Conservation (phyloP, 257 asterid species). For the Scutellaria baicalensis region DNA sequence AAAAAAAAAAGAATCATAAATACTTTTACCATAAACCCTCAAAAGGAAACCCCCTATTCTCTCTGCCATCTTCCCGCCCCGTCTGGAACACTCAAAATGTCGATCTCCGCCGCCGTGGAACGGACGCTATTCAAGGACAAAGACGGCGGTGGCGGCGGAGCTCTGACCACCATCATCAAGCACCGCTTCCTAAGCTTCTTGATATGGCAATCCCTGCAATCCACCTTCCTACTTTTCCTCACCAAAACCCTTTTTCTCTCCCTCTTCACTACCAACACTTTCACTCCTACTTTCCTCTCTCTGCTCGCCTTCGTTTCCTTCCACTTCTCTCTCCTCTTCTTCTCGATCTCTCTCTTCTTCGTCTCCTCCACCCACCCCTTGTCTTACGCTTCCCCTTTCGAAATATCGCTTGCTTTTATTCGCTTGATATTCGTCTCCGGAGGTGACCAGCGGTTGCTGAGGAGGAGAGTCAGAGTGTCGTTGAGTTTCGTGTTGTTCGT, state of each 20-base stretch:
- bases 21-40: not conserved
- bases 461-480: constrained; percentile 49
- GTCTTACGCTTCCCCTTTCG: constrained; percentile 52
- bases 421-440: constrained; percentile 56
- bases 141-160: constrained; percentile 47
- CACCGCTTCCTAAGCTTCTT: constrained; percentile 76
- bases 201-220: constrained; percentile 72
- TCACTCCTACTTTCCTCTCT: constrained; percentile 30
- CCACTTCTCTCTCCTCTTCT: constrained; percentile 49
- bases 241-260: constrained; percentile 46
- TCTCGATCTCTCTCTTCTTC: constrained; percentile 54
- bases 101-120: constrained; percentile 54
- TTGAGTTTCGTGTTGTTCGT: constrained; percentile 57
- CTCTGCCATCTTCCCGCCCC: constrained; percentile 18
- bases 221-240: constrained; percentile 48
- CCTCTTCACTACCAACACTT: constrained; percentile 31
- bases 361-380: constrained; percentile 60
- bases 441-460: constrained; percentile 21
- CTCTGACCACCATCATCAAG: constrained; percentile 35
- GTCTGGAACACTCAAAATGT: constrained; percentile 22
- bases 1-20: too few species aligned
- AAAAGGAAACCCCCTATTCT: not conserved
- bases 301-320: constrained; percentile 42
- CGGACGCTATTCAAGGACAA: constrained; percentile 52
- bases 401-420: constrained; percentile 37